Percentiles rank a stretch among this genome's conserved stretches.
Evolutionary conservation across 805 yeast genomes (phyloP).

Genomic region (Teunomyces panamensis): DNA sequence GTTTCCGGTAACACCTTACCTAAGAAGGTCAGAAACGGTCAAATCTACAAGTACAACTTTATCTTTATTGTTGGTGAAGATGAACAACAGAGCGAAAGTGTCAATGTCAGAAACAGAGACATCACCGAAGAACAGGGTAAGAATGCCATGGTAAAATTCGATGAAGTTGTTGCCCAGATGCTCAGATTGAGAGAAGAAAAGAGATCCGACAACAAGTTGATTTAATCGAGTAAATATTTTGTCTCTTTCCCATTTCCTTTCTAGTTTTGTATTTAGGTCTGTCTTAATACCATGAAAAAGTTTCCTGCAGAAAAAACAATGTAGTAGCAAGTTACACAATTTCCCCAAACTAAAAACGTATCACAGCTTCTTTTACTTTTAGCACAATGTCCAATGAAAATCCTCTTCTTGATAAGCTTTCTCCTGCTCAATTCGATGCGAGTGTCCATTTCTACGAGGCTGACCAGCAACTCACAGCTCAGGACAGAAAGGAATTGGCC

Average conservation of each 20-base stretch:
- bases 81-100: constrained; percentile 75
- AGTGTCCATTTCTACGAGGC: constrained; percentile 40
- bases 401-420: constrained; percentile 1
- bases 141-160: constrained; percentile 76
- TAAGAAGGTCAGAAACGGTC: constrained; percentile 98
- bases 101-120: constrained; percentile 96
- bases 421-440: constrained; percentile 23
- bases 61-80: constrained; percentile 96
- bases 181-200: constrained; percentile 63
- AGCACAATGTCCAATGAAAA: not conserved
- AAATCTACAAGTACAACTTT: constrained; percentile 90
- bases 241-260: too few relatives aligned
- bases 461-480: constrained; percentile 28
- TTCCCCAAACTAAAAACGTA: not conserved
- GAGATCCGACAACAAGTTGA: constrained; percentile 62
- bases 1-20: constrained; percentile 93
- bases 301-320: not conserved
- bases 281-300: not conserved
- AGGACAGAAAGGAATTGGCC: constrained; percentile 31
- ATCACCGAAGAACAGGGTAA: constrained; percentile 89
- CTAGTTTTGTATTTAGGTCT: too few relatives aligned
- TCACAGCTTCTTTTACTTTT: not conserved
- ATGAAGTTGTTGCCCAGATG: constrained; percentile 69
- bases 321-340: not conserved
- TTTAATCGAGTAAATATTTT: constrained; percentile 1